Evolutionary conservation across 805 yeast genomes (phyloP).

Genomic region (Metschnikowia bowlesiae): DNA sequence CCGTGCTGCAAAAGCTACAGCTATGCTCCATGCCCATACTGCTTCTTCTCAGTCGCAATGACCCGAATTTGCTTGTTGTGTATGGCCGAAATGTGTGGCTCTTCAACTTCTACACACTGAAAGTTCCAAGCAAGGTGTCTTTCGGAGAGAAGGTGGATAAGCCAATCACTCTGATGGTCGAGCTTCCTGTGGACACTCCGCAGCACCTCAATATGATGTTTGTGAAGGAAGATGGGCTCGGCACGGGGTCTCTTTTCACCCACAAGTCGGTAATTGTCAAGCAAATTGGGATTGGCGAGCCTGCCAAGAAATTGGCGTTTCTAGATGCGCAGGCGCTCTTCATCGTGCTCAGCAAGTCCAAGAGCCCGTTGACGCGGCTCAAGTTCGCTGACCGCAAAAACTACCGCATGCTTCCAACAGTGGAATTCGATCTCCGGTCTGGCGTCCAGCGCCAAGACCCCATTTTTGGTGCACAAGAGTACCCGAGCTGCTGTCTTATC

Average conservation of each 20-base stretch:
- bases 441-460: conserved; percentile 7
- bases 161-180: conserved; percentile 17
- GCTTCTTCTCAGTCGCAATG: conserved; percentile 14
- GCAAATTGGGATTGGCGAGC: conserved; percentile 30
- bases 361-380: conserved; percentile 22
- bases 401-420: conserved; percentile 20
- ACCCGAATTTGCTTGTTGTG: conserved; percentile 22
- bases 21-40: conserved; percentile 26
- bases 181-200: conserved; percentile 10
- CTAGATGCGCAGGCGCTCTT: conserved; percentile 27
- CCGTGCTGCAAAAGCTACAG: conserved; percentile 17
- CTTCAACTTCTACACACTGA: conserved; percentile 24
- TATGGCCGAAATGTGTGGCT: conserved; percentile 30
- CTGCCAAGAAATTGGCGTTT: conserved; percentile 29
- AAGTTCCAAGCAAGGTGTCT: conserved; percentile 26
- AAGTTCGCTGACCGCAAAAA: conserved; percentile 33
- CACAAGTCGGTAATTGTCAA: conserved; percentile 22
- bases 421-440: conserved; percentile 17
- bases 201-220: conserved; percentile 15
- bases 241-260: conserved; percentile 23
- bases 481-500: conserved; percentile 28
- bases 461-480: conserved; percentile 26
- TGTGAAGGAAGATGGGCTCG: conserved; percentile 36
- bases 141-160: conserved; percentile 36
- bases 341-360: conserved; percentile 29